Base-by-base conservation (phyloP, 805 yeast genomes). In the Saccharomycopsis sp. region DNA sequence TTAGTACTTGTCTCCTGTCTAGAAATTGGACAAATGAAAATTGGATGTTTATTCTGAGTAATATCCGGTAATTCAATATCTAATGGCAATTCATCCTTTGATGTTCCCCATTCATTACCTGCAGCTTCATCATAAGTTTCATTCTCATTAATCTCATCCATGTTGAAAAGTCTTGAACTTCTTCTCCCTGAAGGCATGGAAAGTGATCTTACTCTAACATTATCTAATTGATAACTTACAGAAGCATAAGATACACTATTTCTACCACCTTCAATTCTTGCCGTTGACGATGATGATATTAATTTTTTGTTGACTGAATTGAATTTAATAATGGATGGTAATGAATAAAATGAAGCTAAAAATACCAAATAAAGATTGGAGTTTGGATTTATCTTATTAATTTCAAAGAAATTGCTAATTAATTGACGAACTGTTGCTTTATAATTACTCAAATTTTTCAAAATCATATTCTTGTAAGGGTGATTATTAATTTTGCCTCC, bases 11-110 rank as follows among this genome's bases (percentile, higher is more conserved):
- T 75, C 54, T 79, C 85, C 50, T 78, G 82, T 56, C 79, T 79
- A 13, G 78, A 66, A 1, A 81, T 83, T 0, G 88, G 88, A 55
- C 88, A 81, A 3, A 81, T 81, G 55, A 79, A 81, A 1, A 81
- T 68, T 1, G 85, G 75, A 56, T 81, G 87, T 58, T 71, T 79
- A 33, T 56, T 55, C 44, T 71, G 72, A 40, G 78, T 58, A 20
- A 61, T 60, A 0, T 60, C 58, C 1, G 88, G 87, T 17, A 81
- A 59, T 24, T 67, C 66, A 17, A 78, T 71, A 51, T 75, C 83
- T 42, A 79, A 77, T 2, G 85, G 85, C 14, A 81, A 56, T 58
- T 81, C 87, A 53, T 75, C 67, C 26, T 62, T 58, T 11, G 43
- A 26, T 3, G 13, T 23, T 21, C 32, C 29, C 22, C 19, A 40